Evolutionary conservation across 2,329 filamentous ascomycete genomes (phyloP).

Genomic region (Nothomitra cinnamomea): DNA sequence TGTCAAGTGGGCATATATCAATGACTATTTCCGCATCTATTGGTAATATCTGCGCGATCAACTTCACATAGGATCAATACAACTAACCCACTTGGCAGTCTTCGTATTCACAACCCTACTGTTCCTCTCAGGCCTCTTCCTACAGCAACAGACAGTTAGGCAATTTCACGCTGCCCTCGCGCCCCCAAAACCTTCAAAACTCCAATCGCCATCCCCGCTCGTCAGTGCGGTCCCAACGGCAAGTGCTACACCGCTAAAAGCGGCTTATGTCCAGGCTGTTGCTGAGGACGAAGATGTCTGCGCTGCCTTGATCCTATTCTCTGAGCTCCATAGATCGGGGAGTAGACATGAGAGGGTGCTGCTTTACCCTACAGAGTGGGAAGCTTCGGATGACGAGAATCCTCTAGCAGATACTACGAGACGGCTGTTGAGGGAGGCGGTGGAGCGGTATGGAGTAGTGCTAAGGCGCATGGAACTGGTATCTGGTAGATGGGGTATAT

Average conservation of each 20-base stretch:
- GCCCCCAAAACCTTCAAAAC: constrained; percentile 14
- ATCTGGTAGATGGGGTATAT: constrained; percentile 3
- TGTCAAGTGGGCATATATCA: constrained; percentile 55
- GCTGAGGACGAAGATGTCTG: constrained; percentile 11
- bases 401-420: constrained; percentile 7
- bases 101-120: constrained; percentile 63
- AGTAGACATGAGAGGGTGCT: constrained; percentile 12
- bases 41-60: constrained; percentile 27
- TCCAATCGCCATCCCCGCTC: constrained; percentile 11
- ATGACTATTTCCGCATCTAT: constrained; percentile 46
- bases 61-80: not conserved
- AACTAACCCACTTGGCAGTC: constrained; percentile 26
- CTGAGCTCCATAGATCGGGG: constrained; percentile 9
- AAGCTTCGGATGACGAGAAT: not conserved
- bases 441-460: constrained; percentile 9
- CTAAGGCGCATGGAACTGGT: constrained; percentile 9
- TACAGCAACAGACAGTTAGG: constrained; percentile 73
- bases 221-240: constrained; percentile 5
- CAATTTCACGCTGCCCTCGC: constrained; percentile 58
- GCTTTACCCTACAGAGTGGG: constrained; percentile 12
- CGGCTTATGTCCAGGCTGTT: constrained; percentile 12
- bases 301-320: constrained; percentile 11
- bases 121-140: constrained; percentile 72
- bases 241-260: constrained; percentile 11
- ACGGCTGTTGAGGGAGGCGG: constrained; percentile 10